Conservation (phyloP, 495 filamentous ascomycete genomes). For the Wilcoxina mikolae region DNA sequence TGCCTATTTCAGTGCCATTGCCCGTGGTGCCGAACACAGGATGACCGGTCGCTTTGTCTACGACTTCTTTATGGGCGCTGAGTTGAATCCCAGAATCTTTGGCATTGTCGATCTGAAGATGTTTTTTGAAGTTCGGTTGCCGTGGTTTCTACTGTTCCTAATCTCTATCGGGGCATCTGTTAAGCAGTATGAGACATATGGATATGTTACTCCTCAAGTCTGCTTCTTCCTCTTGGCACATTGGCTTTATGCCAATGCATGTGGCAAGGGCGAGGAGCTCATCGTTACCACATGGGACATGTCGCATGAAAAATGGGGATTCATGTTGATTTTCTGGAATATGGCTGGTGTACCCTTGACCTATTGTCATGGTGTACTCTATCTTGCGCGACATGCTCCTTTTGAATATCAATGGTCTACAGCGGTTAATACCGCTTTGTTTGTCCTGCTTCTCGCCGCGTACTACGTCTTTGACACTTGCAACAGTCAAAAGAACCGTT, state of each 20-base stretch:
- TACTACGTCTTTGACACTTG: constrained; percentile 56
- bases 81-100: constrained; percentile 92
- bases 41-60: constrained; percentile 89
- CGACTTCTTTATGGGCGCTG: constrained; percentile 98
- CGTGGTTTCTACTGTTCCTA: constrained; percentile 88
- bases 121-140: constrained; percentile 96
- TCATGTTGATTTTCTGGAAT: constrained; percentile 99
- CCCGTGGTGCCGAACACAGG: constrained; percentile 66
- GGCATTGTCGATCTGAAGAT: constrained; percentile 94
- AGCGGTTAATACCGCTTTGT: constrained; percentile 31
- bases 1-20: constrained; percentile 70
- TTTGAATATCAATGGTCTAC: constrained; percentile 62
- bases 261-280: constrained; percentile 88
- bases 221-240: constrained; percentile 83
- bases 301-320: constrained; percentile 99
- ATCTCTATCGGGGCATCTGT: constrained; percentile 62
- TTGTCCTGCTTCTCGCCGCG: constrained; percentile 49
- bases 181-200: constrained; percentile 76
- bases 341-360: constrained; percentile 85
- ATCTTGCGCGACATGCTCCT: constrained; percentile 77
- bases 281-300: constrained; percentile 96
- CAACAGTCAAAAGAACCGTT: constrained; percentile 92
- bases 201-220: constrained; percentile 83
- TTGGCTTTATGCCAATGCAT: constrained; percentile 91
- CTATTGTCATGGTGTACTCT: constrained; percentile 95